Percentiles rank a stretch among this genome's conserved stretches.
Evolutionary conservation across 83 land plant species (phyloP).

Genomic region (Picea engelmannii): DNA sequence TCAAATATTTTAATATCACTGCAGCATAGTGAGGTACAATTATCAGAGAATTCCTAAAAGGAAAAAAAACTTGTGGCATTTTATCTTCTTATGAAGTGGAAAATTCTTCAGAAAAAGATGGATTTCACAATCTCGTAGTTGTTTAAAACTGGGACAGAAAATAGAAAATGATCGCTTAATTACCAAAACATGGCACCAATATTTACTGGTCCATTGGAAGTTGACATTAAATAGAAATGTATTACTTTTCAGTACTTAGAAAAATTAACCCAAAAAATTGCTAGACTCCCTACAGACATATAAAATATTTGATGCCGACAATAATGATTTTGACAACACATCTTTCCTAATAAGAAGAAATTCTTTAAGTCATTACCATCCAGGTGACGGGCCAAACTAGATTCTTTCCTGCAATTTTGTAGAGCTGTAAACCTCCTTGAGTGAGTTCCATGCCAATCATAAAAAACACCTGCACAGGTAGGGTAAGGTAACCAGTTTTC

Average conservation of each 20-base stretch:
- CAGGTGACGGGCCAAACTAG: not conserved
- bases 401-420: not conserved
- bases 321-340: not conserved
- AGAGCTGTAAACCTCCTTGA: not conserved
- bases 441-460: not conserved
- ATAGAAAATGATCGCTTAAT: not conserved
- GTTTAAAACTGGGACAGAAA: not conserved
- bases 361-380: not conserved
- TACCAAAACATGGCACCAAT: not conserved
- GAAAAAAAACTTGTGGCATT: too few relatives aligned
- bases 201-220: not conserved
- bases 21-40: too few relatives aligned
- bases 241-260: not conserved
- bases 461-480: not conserved
- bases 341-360: not conserved
- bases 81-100: too few relatives aligned
- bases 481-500: not conserved
- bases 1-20: too few relatives aligned
- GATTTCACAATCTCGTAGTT: too few relatives aligned
- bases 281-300: too few relatives aligned
- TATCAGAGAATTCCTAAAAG: too few relatives aligned
- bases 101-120: too few relatives aligned
- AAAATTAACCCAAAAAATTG: not conserved
- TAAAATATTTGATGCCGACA: not conserved
- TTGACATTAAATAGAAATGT: not conserved